Conservation (phyloP, 1,284 basidiomycete genomes). For the Flammula alnicola region DNA sequence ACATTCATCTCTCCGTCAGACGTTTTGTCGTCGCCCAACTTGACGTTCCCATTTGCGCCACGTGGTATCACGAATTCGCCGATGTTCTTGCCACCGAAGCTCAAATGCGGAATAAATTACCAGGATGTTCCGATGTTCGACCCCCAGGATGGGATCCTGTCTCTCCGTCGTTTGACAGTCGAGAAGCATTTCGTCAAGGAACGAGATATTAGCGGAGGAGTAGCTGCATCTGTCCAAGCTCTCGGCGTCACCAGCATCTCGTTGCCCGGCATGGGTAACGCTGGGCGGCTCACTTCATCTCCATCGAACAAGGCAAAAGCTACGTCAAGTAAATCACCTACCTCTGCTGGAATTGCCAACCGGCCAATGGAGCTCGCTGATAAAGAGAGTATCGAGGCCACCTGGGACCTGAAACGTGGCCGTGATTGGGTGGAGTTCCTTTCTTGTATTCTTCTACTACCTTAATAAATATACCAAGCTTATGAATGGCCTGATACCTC, state of each 20-base stretch:
- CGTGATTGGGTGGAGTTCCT: conserved; percentile 58
- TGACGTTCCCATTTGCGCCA: conserved; percentile 23
- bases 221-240: too few relatives aligned
- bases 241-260: conserved; percentile 45
- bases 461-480: too few relatives aligned
- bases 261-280: too few relatives aligned
- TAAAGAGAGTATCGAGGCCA: conserved; percentile 60
- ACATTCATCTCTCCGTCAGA: too few relatives aligned
- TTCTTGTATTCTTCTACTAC: too few relatives aligned
- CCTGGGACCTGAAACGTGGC: conserved; percentile 65
- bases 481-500: too few relatives aligned
- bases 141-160: conserved; percentile 59
- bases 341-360: too few relatives aligned
- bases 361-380: conserved; percentile 48
- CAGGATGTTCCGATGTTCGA: conserved; percentile 73
- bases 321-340: conserved; percentile 3
- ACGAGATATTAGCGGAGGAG: too few relatives aligned
- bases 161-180: conserved; percentile 55
- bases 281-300: conserved; percentile 35
- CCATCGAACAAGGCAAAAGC: conserved; percentile 23
- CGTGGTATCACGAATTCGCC: conserved; percentile 32
- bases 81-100: too few relatives aligned
- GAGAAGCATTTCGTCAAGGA: conserved; percentile 34
- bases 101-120: conserved; percentile 47
- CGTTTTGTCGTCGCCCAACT: conserved; percentile 33